These are phyloP conservation scores for Cladosporium cucumerinum DNA, from an alignment of 2,329 filamentous ascomycete genomes.

Conservation along the genomic window DNA sequence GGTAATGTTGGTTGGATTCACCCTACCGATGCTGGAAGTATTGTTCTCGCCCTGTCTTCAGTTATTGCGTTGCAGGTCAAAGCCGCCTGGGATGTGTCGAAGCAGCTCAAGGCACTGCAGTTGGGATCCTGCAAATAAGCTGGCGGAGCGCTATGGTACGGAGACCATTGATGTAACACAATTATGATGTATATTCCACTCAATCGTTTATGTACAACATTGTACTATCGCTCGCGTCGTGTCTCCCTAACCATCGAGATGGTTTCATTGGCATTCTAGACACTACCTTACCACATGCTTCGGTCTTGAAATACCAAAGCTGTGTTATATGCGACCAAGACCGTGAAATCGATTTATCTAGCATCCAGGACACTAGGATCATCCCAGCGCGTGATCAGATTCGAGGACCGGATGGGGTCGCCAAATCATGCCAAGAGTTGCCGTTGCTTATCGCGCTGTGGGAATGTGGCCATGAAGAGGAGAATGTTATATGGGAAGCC, in stretches of 20 bases:
- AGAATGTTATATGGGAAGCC: neutral
- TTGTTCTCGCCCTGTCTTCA: neutral
- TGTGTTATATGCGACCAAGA: neutral
- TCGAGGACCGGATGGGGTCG: neutral
- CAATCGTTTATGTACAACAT: neutral
- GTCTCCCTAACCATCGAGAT: neutral
- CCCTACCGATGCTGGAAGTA: neutral
- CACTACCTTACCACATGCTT: neutral
- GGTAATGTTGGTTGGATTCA: conserved; percentile 9
- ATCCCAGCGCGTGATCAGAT: neutral
- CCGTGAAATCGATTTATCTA: neutral
- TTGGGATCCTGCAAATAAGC: neutral
- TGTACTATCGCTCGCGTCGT: neutral
- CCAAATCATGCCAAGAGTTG: neutral
- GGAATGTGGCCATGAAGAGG: neutral
- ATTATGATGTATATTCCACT: neutral
- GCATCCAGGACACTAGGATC: neutral
- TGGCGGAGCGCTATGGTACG: neutral
- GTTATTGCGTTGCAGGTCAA: neutral
- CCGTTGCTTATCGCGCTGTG: neutral
- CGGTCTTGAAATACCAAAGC: neutral
- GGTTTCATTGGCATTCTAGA: neutral
- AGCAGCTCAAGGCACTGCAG: conserved; percentile 19
- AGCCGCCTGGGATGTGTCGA: conserved; percentile 17
- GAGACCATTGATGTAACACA: neutral